Evolutionary conservation across 257 asterid genomes (phyloP), one percentile per base, ranked within the genome.

Genomic region (Lavandula angustifolia): DNA sequence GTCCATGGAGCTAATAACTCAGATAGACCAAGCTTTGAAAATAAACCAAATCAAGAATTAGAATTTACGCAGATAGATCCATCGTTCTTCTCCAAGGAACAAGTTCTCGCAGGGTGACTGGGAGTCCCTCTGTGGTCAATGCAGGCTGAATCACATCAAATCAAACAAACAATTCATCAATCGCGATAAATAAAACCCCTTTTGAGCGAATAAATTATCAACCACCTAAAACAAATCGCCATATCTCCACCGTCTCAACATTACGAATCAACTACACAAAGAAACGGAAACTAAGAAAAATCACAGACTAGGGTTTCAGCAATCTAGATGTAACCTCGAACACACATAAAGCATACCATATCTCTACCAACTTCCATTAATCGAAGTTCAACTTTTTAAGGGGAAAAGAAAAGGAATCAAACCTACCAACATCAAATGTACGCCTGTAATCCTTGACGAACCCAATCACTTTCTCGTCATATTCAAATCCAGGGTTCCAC

Each of bases 81-180:
- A 14, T 84, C 73, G 9, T 51, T 9, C 64, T 81, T 67, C 74
- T 91, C 95, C 83, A 91, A 65, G 51, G 97, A 82, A 87, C 92
- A 82, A 57, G 97, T 91, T 81, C 97, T 82, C 11, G 96, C 96
- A 60, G 97, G 97, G 64, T 78, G 83, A 55, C 87, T 84, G 34
- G 96, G 95, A n/a, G 96, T 91, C n/a, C 97, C 97, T 70, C 90
- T 79, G 37, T 91, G 97, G 74, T 91, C 97, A 72, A 87, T 85
- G 89, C 97, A 91, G 17, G 94, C 97, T 91, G 85, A 48, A 62
- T 13, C 29, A 52, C 54, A 65, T 41, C n/a, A 46, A 67, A 53
- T 1, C 11, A 22, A 56, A 67, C 35, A 16, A 17, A 35, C 10
- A 42, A 56, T 31, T 10, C 42, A 56, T 41, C 48, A 33, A 60